Evolutionary conservation across 495 filamentous ascomycete species (phyloP).

Genomic region (Thozetella sp.): DNA sequence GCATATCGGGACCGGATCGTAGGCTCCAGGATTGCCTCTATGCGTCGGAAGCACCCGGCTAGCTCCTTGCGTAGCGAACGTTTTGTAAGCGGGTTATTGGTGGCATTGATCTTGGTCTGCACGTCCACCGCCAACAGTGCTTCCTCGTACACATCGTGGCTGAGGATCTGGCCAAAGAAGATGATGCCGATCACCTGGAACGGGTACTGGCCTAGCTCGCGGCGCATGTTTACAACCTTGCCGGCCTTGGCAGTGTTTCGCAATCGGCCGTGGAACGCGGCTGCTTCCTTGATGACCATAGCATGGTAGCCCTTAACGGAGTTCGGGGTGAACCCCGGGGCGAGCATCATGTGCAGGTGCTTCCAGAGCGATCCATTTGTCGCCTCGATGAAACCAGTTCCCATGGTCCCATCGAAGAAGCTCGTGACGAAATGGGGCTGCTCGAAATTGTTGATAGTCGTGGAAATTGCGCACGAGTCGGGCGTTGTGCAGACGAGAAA

Average conservation of each 20-base stretch:
- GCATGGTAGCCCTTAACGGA: constrained; percentile 11
- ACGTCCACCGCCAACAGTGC: constrained; percentile 3
- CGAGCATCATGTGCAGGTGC: constrained; percentile 22
- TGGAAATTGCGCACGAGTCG: constrained; percentile 14
- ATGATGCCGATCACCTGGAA: constrained; percentile 17
- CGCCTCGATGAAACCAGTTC: constrained; percentile 13
- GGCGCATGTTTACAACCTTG: constrained; percentile 6
- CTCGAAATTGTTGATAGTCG: constrained; percentile 11
- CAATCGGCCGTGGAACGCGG: constrained; percentile 12
- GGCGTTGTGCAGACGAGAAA: constrained; percentile 15
- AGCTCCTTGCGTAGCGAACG: background rate
- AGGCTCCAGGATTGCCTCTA: constrained; percentile 5
- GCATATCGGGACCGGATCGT: constrained; percentile 6
- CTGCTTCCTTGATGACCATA: constrained; percentile 15
- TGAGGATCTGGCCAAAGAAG: constrained; percentile 14
- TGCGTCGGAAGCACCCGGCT: background rate
- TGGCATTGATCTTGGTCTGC: constrained; percentile 5
- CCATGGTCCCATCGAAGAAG: constrained; percentile 6
- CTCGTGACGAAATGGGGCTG: constrained; percentile 7
- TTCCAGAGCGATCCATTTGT: constrained; percentile 20
- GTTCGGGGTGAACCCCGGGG: constrained; percentile 13
- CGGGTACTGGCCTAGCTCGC: constrained; percentile 4
- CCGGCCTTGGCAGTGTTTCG: constrained; percentile 2
- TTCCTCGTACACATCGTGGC: constrained; percentile 2
- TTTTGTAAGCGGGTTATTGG: constrained; percentile 4